Evolutionary conservation across 179 eudicot genomes (phyloP).

Genomic region (Camellia oleifera): DNA sequence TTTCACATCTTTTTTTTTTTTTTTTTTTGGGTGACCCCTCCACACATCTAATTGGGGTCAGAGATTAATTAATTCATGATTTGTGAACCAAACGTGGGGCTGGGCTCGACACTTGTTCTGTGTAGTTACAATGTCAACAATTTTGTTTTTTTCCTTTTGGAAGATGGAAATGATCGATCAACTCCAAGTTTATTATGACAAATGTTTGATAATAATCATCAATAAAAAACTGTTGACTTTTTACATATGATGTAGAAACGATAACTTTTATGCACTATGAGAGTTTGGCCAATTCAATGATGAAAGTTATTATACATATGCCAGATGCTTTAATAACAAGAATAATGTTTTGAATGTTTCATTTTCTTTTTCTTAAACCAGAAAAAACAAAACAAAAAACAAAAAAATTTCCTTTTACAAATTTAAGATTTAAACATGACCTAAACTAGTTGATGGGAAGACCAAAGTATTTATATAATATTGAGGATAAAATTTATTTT

Average conservation of each 20-base stretch:
- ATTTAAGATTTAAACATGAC: too few relatives aligned
- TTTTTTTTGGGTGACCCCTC: neutral
- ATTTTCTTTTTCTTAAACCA: too few relatives aligned
- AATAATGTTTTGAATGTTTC: too few relatives aligned
- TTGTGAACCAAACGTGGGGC: slow-evolving; percentile 18
- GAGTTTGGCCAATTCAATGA: slow-evolving; percentile 7
- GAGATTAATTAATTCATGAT: slow-evolving; percentile 7
- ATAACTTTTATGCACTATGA: slow-evolving; percentile 5
- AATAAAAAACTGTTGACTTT: neutral
- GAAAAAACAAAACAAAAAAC: too few relatives aligned
- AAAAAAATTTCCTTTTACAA: too few relatives aligned
- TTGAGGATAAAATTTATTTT: too few relatives aligned
- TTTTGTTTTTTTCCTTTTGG: neutral
- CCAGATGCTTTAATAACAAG: too few relatives aligned
- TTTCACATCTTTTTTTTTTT: slow-evolving; percentile 10
- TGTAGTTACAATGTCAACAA: slow-evolving; percentile 17
- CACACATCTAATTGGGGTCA: neutral
- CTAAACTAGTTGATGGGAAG: too few relatives aligned
- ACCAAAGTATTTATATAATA: too few relatives aligned
- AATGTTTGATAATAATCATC: neutral
- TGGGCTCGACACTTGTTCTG: slow-evolving; percentile 9
- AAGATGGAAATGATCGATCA: slow-evolving; percentile 11
- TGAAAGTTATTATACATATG: neutral
- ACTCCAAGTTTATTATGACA: slow-evolving; percentile 9
- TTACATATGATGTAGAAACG: neutral